phyloP scores from a whole-genome alignment of 2,329 filamentous ascomycete species.

The Arthroderma sp. region DNA sequence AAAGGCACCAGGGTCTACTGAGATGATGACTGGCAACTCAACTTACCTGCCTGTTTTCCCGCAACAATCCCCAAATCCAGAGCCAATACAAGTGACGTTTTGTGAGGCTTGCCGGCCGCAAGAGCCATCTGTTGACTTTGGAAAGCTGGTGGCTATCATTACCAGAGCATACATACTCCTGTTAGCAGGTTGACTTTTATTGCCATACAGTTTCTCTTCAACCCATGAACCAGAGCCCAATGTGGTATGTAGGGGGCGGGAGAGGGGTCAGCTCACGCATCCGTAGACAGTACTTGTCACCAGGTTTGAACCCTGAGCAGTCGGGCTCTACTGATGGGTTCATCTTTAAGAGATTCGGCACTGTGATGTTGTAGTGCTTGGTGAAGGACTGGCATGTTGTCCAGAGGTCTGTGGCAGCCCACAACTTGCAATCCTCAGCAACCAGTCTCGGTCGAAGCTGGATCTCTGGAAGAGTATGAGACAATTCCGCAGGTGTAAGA shows the following conservation, averaged over 20 bases:
- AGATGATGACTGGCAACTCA: background rate
- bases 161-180: no score
- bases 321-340: background rate
- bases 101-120: background rate
- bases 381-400: background rate
- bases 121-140: background rate
- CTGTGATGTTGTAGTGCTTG: background rate
- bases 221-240: no score
- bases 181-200: background rate
- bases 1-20: no score
- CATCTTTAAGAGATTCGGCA: background rate
- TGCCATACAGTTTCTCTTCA: no score
- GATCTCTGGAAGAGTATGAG: no score
- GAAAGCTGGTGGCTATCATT: background rate
- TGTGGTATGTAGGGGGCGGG: no score
- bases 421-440: background rate
- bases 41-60: background rate
- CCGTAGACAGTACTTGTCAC: background rate
- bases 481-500: no score
- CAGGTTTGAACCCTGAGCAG: background rate
- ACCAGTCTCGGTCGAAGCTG: no score
- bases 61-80: background rate
- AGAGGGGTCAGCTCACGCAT: background rate
- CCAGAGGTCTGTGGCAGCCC: background rate
- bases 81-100: conserved; percentile 1